Evolutionary conservation across 768 basidiomycete species (phyloP).

Genomic region (Kwoniella sp.): DNA sequence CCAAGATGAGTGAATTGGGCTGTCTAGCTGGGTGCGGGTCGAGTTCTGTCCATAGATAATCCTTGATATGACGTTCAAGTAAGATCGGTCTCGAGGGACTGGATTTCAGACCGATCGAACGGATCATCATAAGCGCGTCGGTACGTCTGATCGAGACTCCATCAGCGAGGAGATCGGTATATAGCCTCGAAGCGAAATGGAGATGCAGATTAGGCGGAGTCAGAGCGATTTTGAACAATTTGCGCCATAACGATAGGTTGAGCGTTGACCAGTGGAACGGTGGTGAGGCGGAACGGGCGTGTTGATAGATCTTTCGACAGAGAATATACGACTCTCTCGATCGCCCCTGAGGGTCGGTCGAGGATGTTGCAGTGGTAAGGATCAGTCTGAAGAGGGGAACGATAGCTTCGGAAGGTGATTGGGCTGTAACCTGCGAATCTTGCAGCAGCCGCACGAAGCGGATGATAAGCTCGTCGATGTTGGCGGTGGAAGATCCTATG

Average conservation of each 20-base stretch:
- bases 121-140: constrained; percentile 34
- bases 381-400: constrained; percentile 5
- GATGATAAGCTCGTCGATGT: constrained; percentile 14
- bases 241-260: constrained; percentile 20
- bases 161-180: constrained; percentile 39
- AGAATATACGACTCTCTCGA: constrained; percentile 26
- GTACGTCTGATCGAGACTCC: constrained; percentile 10
- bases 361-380: constrained; percentile 6
- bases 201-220: constrained; percentile 17
- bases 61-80: constrained; percentile 42
- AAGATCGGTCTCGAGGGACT: constrained; percentile 31
- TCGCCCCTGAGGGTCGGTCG: neutral
- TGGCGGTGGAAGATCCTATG: neutral
- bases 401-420: constrained; percentile 11
- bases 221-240: constrained; percentile 27
- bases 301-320: constrained; percentile 28
- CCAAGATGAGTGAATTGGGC: constrained; percentile 12
- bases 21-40: neutral
- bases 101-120: constrained; percentile 18
- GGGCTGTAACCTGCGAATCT: constrained; percentile 6
- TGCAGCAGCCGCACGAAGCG: constrained; percentile 11
- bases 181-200: constrained; percentile 43
- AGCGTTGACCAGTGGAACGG: constrained; percentile 27
- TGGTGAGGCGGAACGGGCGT: constrained; percentile 15
- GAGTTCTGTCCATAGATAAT: constrained; percentile 27